Evolutionary conservation across 352 stramenopile genomes (phyloP).

Genomic region (Phytophthora citrophthora): DNA sequence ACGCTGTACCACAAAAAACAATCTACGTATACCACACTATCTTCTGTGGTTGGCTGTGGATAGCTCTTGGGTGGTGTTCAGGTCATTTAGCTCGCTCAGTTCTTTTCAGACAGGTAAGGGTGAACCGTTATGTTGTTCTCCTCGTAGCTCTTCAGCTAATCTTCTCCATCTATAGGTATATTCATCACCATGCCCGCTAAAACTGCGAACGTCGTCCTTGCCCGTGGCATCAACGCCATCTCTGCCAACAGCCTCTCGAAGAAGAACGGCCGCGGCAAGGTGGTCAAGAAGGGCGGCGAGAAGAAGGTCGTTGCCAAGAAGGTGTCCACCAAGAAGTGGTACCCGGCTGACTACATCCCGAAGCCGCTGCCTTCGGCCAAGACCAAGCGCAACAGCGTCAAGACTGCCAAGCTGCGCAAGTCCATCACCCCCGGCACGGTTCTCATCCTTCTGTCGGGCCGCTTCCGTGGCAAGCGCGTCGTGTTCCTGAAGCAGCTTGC

Average conservation of each 20-base stretch:
- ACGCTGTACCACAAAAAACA: constrained; percentile 3
- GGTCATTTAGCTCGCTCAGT: constrained; percentile 17
- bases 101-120: constrained; percentile 75
- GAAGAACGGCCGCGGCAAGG: constrained; percentile 67
- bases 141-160: background rate
- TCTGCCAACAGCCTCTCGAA: constrained; percentile 65
- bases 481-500: constrained; percentile 98
- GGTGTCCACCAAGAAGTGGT: constrained; percentile 73
- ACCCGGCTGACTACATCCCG: constrained; percentile 72
- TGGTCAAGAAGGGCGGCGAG: constrained; percentile 60
- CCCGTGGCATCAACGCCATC: constrained; percentile 84
- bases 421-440: constrained; percentile 97
- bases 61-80: background rate
- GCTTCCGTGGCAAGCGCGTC: constrained; percentile 98
- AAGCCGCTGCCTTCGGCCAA: constrained; percentile 71
- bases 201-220: constrained; percentile 71
- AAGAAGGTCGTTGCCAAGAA: constrained; percentile 74
- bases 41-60: constrained; percentile 32
- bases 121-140: background rate
- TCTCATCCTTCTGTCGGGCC: constrained; percentile 96
- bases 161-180: constrained; percentile 42
- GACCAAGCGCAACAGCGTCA: constrained; percentile 77
- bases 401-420: constrained; percentile 94
- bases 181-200: constrained; percentile 64
- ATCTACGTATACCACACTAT: constrained; percentile 11